Conservation (phyloP, 164 flowering plant genomes). For the Nymphaea colorata region DNA sequence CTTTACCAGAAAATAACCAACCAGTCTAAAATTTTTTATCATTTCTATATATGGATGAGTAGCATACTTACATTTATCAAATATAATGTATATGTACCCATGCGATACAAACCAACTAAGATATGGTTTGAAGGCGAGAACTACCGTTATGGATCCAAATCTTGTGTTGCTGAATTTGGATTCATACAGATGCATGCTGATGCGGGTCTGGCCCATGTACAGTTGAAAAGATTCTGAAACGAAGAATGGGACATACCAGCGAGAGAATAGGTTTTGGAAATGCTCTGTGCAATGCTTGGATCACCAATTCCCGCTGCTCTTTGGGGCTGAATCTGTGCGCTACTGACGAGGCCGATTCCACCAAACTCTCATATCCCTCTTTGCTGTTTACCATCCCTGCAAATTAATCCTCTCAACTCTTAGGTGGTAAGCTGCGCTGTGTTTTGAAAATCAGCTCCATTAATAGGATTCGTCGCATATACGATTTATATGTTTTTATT, state of each 20-base stretch:
- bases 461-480: too few relatives aligned
- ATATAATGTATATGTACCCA: background rate
- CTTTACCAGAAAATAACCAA: too few relatives aligned
- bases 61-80: background rate
- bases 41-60: too few relatives aligned
- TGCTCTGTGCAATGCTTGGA: constrained; percentile 41
- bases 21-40: too few relatives aligned
- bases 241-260: constrained; percentile 27
- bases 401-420: background rate
- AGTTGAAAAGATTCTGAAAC: background rate
- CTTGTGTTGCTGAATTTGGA: too few relatives aligned
- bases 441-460: too few relatives aligned
- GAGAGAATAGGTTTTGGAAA: constrained; percentile 44
- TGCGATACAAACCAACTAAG: too few relatives aligned
- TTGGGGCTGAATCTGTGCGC: constrained; percentile 21
- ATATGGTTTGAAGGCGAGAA: too few relatives aligned
- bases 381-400: constrained; percentile 42
- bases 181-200: too few relatives aligned
- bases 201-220: background rate
- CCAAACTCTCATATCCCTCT: constrained; percentile 64
- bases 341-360: constrained; percentile 44
- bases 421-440: too few relatives aligned
- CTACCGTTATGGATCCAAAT: too few relatives aligned
- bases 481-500: too few relatives aligned
- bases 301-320: constrained; percentile 43